phyloP scores from a whole-genome alignment of 306 rosid genomes.

The Cyamopsis tetragonoloba region DNA sequence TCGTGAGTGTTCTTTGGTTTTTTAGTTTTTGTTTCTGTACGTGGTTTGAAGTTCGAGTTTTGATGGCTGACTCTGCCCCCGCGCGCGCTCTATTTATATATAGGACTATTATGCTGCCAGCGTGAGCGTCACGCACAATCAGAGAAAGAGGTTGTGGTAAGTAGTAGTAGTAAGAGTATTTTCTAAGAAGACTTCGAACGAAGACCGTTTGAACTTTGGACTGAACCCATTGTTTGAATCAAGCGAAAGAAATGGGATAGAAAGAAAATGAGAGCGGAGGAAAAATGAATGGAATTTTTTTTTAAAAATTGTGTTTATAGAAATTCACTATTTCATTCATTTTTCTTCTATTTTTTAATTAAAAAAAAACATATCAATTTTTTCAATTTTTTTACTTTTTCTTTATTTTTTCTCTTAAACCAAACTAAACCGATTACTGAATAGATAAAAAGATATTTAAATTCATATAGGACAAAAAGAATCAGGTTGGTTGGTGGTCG shows the following conservation, averaged over 20 bases:
- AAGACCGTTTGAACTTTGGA: background rate
- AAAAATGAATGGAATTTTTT: too few species aligned
- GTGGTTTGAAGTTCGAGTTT: background rate
- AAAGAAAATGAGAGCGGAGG: too few species aligned
- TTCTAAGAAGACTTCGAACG: background rate
- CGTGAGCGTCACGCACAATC: conserved; percentile 11
- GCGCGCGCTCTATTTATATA: conserved; percentile 28
- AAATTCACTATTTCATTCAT: too few species aligned
- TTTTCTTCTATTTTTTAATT: too few species aligned
- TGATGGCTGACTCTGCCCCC: background rate
- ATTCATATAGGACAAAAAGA: background rate
- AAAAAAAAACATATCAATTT: too few species aligned
- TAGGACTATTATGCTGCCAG: background rate
- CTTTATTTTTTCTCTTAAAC: too few species aligned
- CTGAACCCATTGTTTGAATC: too few species aligned
- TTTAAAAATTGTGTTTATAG: too few species aligned
- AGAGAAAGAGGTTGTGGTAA: background rate
- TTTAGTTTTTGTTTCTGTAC: background rate
- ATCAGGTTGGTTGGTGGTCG: background rate
- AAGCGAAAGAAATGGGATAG: too few species aligned
- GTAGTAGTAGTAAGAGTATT: too few species aligned
- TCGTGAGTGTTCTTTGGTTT: background rate
- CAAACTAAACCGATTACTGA: too few species aligned
- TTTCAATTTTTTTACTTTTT: too few species aligned
- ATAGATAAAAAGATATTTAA: background rate